Evolutionary conservation across 2,329 filamentous ascomycete species (phyloP).

Genomic region (Camptophora hylomeconis): DNA sequence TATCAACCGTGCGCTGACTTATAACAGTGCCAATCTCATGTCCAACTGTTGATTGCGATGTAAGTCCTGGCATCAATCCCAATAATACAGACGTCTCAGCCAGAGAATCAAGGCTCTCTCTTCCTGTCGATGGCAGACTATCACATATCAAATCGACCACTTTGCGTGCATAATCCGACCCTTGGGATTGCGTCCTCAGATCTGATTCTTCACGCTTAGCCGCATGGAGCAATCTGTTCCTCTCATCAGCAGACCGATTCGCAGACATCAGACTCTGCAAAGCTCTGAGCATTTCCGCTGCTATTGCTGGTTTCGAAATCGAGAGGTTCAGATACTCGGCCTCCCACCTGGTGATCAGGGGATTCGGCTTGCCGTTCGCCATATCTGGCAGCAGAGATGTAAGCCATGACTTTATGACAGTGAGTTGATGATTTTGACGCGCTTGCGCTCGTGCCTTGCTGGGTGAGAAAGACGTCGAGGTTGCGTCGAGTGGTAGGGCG

Average conservation of each 20-base stretch:
- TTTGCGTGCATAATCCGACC: not conserved
- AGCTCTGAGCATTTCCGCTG: conserved; percentile 7
- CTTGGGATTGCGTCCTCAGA: not conserved
- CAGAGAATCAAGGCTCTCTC: conserved; percentile 44
- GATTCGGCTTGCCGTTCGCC: not conserved
- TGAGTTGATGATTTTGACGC: conserved; percentile 2
- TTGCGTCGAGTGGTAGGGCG: not conserved
- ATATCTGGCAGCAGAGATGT: not conserved
- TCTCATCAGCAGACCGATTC: conserved; percentile 11
- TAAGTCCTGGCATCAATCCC: conserved; percentile 18
- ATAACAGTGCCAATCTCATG: too few relatives aligned
- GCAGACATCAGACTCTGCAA: conserved; percentile 15
- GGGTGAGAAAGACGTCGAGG: not conserved
- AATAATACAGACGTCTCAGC: conserved; percentile 39
- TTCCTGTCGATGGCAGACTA: conserved; percentile 27
- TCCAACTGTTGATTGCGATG: conserved; percentile 5
- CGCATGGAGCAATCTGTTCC: conserved; percentile 2
- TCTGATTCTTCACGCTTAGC: conserved; percentile 1
- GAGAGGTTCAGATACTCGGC: not conserved
- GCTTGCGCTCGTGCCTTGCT: conserved; percentile 1
- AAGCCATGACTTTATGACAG: conserved; percentile 1
- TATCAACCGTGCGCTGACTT: conserved; percentile 34
- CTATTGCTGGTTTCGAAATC: not conserved
- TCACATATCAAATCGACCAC: not conserved
- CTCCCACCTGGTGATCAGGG: conserved; percentile 1